Conservation (phyloP, 2,329 filamentous ascomycete genomes). For the Aspergillus pseudoviridinutans region DNA sequence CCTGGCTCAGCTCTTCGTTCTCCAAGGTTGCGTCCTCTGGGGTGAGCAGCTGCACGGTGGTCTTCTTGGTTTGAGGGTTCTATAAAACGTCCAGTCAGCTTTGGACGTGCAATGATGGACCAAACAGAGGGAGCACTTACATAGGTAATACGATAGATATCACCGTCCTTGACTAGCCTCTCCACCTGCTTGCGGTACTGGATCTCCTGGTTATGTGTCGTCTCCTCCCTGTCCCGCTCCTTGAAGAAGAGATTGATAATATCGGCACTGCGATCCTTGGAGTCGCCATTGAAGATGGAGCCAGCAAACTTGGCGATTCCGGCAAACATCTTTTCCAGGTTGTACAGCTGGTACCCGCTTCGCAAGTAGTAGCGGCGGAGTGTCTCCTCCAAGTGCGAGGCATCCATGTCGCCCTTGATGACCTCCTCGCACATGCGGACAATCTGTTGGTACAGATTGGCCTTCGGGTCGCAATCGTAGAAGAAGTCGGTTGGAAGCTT, state of each 20-base stretch:
- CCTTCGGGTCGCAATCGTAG: slow-evolving; percentile 56
- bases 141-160: slow-evolving; percentile 85
- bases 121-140: slow-evolving; percentile 57
- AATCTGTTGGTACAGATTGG: slow-evolving; percentile 81
- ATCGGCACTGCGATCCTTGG: slow-evolving; percentile 89
- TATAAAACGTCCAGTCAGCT: slow-evolving; percentile 31
- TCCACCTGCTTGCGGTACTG: slow-evolving; percentile 88
- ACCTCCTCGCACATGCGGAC: slow-evolving; percentile 82
- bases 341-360: slow-evolving; percentile 90
- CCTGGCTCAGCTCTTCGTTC: slow-evolving; percentile 61
- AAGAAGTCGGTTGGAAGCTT: slow-evolving; percentile 75
- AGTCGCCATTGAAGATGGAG: slow-evolving; percentile 77
- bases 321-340: slow-evolving; percentile 81
- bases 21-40: slow-evolving; percentile 78
- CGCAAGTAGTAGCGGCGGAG: slow-evolving; percentile 87
- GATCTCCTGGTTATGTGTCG: slow-evolving; percentile 85
- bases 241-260: slow-evolving; percentile 82
- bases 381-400: slow-evolving; percentile 80
- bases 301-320: slow-evolving; percentile 76
- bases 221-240: slow-evolving; percentile 76
- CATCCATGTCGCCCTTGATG: slow-evolving; percentile 76
- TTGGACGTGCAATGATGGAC: not conserved
- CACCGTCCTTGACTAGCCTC: slow-evolving; percentile 86
- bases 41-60: slow-evolving; percentile 78
- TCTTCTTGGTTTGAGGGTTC: slow-evolving; percentile 65